Base-by-base conservation (phyloP, 306 rosid genomes). In the Ochetophila trinervis region DNA sequence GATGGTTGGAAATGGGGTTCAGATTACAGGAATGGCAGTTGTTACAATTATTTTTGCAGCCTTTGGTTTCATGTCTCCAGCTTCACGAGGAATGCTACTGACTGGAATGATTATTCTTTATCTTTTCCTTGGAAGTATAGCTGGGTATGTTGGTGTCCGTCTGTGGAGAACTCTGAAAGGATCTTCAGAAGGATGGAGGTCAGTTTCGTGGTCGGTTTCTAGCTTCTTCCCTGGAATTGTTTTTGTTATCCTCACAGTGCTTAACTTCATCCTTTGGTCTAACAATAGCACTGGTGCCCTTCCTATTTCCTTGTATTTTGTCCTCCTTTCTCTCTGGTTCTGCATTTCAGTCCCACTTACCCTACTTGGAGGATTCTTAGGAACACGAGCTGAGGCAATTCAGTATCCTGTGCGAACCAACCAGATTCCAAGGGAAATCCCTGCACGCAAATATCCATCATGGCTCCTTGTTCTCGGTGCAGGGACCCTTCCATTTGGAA, bases 381-480 rank as follows among this genome's bases (percentile, higher is more conserved):
- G 90, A 21, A 87, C 98, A 56, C 86, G 85, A 77, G 82, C 96
- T 36, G 81, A 69, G 74, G 80, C 79, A 65, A 91, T 91, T 74
- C 78, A 82, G 47, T 91, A 52, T 78, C 98, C 98, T 20, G 96
- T 87, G 60, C 75, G 98, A 57, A 91, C 97, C 67, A 88, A 91
- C 81, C 97, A 91, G 84, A 91, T 91, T 64, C 96, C 97, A 3
- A 83, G 97, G 80, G 97, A 91, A 79, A 85, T 91, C 63, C 97
- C 96, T 42, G 86, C 86, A 0, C 90, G 96, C 42, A 91, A 87
- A 80, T 88, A 91, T 69, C 96, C 97, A 53, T 88, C 97, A n/a
- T 88, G 95, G 97, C 85, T 91, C 79, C 95, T 91, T 72, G 89
- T 91, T 77, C 95, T 91, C 15, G 97, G 97, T 59, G 96, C 97